Base-by-base conservation (phyloP, 148 eudicot species). In the Mesembryanthemum crystallinum region DNA sequence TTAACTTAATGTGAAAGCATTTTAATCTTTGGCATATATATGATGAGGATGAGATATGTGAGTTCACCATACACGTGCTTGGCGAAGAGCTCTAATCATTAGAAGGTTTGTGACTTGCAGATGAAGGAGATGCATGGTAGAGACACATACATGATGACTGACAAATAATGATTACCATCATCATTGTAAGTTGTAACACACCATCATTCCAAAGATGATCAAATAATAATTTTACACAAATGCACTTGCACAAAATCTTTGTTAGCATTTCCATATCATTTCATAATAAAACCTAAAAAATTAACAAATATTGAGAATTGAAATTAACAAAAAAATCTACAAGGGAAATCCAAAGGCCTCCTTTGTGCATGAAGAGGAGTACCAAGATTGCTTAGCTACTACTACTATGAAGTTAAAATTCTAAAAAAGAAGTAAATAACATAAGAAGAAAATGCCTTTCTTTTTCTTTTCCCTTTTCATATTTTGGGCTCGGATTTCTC, bases 51-150 rank as follows among this genome's bases (percentile, higher is more conserved):
- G n/a, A n/a, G n/a, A n/a, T n/a, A n/a, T 35, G 43, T 64, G 10
- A 64, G 43, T 20, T 32, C 13, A 32, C 23, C 12, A 33, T 33
- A 64, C 67, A 64, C 67, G 67, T 64, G 67, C 67, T 64, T 33
- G 2, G 14, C 24, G 20, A 32, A 33, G 45, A 64, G 25, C 67
- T n/a, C 67, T 64, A 32, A n/a, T 64, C 12, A 64, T 32, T 17
- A 64, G 43, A 4, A 29, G 32, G 43, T 23, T 32, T 3, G 49
- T 64, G 25, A 23, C 67, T 39, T 64, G 29, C 67, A 45, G 14
- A 2, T 45, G 49, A 45, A 45, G 49, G 9, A 33, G 10, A 32
- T 64, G 67, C 67, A 63, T 63, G 67, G 67, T 29, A n/a, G 37
- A 63, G 37, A 63, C 21, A 32, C 67, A 63, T 29, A 2, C 67